Percentiles rank a stretch among this genome's conserved stretches.
These are phyloP conservation scores for Cercospora sp. DNA, from an alignment of 2,329 filamentous ascomycete genomes.

Conservation along the genomic window DNA sequence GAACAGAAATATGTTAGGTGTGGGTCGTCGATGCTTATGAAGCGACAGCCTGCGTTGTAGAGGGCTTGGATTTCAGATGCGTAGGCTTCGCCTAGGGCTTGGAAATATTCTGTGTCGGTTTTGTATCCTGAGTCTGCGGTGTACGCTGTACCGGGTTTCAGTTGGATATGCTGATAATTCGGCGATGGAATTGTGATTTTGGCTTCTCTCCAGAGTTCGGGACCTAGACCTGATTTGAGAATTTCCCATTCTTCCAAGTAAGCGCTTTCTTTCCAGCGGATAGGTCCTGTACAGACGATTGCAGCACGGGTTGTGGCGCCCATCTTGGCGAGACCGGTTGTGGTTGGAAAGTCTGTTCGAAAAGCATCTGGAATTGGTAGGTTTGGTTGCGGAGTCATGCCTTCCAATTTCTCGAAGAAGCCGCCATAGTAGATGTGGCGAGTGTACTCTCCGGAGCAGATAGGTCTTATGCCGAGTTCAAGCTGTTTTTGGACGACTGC, in stretches of 20 bases:
- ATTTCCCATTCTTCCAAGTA: constrained; percentile 32
- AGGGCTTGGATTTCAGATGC: constrained; percentile 27
- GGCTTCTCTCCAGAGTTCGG: constrained; percentile 22
- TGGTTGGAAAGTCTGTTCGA: constrained; percentile 30
- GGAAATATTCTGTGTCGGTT: constrained; percentile 33
- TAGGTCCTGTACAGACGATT: constrained; percentile 27
- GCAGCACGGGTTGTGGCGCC: constrained; percentile 27
- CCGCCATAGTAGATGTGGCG: constrained; percentile 32
- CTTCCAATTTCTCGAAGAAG: constrained; percentile 31
- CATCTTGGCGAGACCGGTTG: constrained; percentile 22
- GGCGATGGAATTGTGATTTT: constrained; percentile 36
- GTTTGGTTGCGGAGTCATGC: constrained; percentile 21
- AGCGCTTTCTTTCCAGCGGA: constrained; percentile 26
- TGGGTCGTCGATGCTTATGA: constrained; percentile 33
- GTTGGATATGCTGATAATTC: constrained; percentile 35
- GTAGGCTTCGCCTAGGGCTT: constrained; percentile 30
- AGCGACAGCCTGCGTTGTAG: constrained; percentile 29
- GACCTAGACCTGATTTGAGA: constrained; percentile 18
- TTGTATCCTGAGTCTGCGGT: constrained; percentile 28
- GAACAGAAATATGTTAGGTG: constrained; percentile 34
- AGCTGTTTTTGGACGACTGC: constrained; percentile 64
- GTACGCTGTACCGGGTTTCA: constrained; percentile 33
- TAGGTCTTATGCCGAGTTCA: constrained; percentile 59
- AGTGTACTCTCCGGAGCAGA: constrained; percentile 68
- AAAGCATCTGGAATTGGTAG: constrained; percentile 27